Base-by-base conservation (phyloP, 805 yeast genomes). In the Yarrowia osloensis region DNA sequence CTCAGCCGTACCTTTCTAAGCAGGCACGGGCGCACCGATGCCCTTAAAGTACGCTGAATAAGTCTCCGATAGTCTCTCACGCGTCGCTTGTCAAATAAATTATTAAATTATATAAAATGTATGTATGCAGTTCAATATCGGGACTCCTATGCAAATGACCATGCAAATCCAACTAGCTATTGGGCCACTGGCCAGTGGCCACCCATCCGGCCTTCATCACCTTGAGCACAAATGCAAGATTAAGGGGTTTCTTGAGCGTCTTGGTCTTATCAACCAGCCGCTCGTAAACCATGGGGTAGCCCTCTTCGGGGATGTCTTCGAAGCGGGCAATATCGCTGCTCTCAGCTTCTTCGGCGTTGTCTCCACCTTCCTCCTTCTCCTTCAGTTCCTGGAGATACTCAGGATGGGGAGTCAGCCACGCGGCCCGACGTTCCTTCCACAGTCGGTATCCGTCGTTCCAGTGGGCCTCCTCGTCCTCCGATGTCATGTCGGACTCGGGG, bases 151-250 rank as follows among this genome's bases (percentile, higher is more conserved):
- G 50, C 50, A 46, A 46, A 46, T 46, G 50, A 46, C 33, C 21
- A 46, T 46, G 50, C 50, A 26, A 46, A 46, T 46, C 31, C 31
- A 28, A 19, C 44, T 61, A 61, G 19, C 54, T 31, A 17, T 74
- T 69, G 67, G 76, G 73, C 94, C 95, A 93, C 70, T 86, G 85
- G 62, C 88, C 91, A 24, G 86, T 86, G 68, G 86, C 87, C 17
- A 83, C 82, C 98, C 98, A 93, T 21, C 97, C 97, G 3, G 89
- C 85, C 72, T 90, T 86, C 47, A 93, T 83, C 26, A 93, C 84
- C 70, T 83, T 83, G 63, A 91, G 74, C 47, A 89, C 85, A 74
- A 91, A 97, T 68, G 80, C 81, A 72, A 94, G 82, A 75, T 90
- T 91, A 77, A 94, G 80, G 17, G 92, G 90, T 67, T 80, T 80